These are phyloP conservation scores for Fusarium heterosporum DNA, from an alignment of 2,329 filamentous ascomycete species.

Conservation along the genomic window DNA sequence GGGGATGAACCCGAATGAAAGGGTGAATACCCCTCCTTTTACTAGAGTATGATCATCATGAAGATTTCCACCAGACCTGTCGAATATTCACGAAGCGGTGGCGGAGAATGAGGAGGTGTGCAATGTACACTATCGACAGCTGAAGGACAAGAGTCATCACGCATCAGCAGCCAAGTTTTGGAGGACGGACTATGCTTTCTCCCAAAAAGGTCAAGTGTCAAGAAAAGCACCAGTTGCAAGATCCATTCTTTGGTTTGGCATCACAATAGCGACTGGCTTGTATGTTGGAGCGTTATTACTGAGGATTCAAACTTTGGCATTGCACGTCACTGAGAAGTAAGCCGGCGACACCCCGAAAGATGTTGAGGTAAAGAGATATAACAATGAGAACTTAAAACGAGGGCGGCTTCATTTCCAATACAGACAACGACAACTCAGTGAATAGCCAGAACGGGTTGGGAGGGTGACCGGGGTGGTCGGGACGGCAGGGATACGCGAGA, in stretches of 20 bases:
- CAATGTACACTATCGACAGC: constrained; percentile 18
- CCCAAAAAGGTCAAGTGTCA: constrained; percentile 29
- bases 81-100: constrained; percentile 31
- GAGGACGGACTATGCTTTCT: constrained; percentile 28
- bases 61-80: constrained; percentile 14
- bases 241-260: constrained; percentile 9
- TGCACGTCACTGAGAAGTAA: not conserved
- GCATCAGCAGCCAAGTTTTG: constrained; percentile 40
- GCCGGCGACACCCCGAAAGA: not conserved
- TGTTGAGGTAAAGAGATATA: constrained; percentile 4
- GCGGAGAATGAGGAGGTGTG: constrained; percentile 43
- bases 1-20: constrained; percentile 1
- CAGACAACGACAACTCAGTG: constrained; percentile 27
- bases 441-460: constrained; percentile 40
- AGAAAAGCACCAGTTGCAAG: constrained; percentile 20
- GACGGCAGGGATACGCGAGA: constrained; percentile 47
- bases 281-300: not conserved
- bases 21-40: not conserved
- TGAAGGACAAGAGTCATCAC: constrained; percentile 43
- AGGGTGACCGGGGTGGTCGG: constrained; percentile 42
- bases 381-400: constrained; percentile 25
- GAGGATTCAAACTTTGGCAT: not conserved
- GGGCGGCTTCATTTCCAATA: constrained; percentile 30
- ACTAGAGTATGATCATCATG: constrained; percentile 20
- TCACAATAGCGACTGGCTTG: not conserved